phyloP scores from a whole-genome alignment of 305 asterid species.

The Solanum hybrid region DNA sequence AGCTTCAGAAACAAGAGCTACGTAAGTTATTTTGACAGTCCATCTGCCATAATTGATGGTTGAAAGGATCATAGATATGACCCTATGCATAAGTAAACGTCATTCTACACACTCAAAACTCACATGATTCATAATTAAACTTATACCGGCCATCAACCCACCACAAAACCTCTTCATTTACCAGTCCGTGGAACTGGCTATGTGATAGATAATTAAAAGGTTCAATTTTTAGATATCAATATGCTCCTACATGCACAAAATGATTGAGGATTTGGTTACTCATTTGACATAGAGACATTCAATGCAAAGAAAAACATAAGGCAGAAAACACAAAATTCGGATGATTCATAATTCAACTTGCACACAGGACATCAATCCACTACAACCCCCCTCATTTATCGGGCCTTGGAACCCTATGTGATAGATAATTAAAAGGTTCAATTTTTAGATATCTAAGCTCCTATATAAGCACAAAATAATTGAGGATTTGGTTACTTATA shows the following conservation, averaged over 20 bases:
- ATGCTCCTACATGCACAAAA: not conserved
- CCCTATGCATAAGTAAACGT: not conserved
- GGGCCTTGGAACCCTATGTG: not conserved
- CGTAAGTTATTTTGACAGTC: not conserved
- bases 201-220: not conserved
- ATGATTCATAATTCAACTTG: not conserved
- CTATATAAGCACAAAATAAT: not conserved
- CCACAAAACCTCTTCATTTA: not conserved
- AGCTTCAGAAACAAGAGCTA: not conserved
- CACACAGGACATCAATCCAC: not conserved
- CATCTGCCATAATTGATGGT: slow-evolving; percentile 8
- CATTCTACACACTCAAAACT: not conserved
- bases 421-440: not conserved
- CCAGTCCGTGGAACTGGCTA: not conserved
- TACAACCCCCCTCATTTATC: not conserved
- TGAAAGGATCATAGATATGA: not conserved
- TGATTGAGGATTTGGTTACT: not conserved
- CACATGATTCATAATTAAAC: not conserved
- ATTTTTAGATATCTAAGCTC: not conserved
- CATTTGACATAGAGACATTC: not conserved
- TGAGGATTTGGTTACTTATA: not conserved
- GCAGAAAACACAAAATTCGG: not conserved
- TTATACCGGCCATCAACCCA: not conserved
- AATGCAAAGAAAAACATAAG: not conserved
- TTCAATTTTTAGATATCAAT: not conserved